These are phyloP conservation scores for Scedosporium boydii DNA, from an alignment of 2,329 filamentous ascomycete species.

Conservation along the genomic window DNA sequence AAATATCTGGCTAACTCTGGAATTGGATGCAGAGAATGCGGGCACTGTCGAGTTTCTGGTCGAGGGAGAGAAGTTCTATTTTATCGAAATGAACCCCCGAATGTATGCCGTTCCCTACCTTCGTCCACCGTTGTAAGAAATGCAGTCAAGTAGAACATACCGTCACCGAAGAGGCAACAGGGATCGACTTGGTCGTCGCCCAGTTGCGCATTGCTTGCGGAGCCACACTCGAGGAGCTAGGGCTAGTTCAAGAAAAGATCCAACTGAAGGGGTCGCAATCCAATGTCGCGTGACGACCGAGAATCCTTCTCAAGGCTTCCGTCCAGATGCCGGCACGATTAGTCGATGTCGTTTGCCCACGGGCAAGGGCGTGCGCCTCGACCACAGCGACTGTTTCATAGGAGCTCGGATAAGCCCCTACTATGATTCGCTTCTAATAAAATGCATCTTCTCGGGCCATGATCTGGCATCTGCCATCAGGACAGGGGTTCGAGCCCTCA, in stretches of 20 bases:
- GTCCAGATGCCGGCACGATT: constrained; percentile 95
- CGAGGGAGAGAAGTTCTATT: constrained; percentile 94
- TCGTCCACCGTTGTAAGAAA: too few relatives aligned
- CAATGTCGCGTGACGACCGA: constrained; percentile 99
- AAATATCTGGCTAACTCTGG: too few relatives aligned
- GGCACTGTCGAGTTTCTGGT: constrained; percentile 98
- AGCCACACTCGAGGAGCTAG: constrained; percentile 84
- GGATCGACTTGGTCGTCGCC: constrained; percentile 95
- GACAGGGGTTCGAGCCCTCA: constrained; percentile 87
- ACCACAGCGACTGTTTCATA: constrained; percentile 92
- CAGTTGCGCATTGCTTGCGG: constrained; percentile 99
- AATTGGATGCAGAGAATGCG: constrained; percentile 32
- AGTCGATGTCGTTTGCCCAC: constrained; percentile 96
- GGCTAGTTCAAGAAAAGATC: constrained; percentile 93
- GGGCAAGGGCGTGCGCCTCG: constrained; percentile 86
- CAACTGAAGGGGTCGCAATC: constrained; percentile 88
- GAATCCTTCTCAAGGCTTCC: constrained; percentile 81
- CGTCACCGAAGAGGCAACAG: constrained; percentile 97
- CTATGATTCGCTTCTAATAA: constrained; percentile 87
- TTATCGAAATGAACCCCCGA: constrained; percentile 98
- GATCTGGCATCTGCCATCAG: constrained; percentile 92
- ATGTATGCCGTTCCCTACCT: constrained; percentile 34
- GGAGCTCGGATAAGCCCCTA: constrained; percentile 74
- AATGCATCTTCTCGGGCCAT: constrained; percentile 84
- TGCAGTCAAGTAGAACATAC: constrained; percentile 86